These are phyloP conservation scores for Solanum hybrid DNA, from an alignment of 305 asterid genomes.

Conservation along the genomic window DNA sequence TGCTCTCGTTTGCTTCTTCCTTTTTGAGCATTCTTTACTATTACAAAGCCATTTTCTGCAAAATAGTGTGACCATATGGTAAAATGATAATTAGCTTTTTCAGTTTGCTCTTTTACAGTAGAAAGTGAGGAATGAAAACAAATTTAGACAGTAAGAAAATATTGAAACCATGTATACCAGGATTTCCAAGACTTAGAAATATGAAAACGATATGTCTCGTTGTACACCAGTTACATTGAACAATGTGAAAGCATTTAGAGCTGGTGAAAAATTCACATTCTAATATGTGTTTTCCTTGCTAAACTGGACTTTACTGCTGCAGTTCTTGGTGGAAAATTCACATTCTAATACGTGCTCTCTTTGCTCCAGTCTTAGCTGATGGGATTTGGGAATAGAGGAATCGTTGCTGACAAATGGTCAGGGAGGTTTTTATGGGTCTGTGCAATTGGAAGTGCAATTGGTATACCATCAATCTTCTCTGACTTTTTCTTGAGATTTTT, in stretches of 20 bases:
- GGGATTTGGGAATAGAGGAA: constrained; percentile 67
- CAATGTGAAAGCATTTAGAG: neutral
- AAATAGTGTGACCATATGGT: neutral
- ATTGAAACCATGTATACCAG: neutral
- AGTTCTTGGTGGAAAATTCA: neutral
- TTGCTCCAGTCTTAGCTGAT: constrained; percentile 22
- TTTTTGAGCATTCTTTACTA: neutral
- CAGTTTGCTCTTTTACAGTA: neutral
- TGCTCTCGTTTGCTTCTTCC: neutral
- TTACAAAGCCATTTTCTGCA: neutral
- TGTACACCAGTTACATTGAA: neutral
- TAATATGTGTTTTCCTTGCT: neutral
- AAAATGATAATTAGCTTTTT: neutral
- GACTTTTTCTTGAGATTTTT: neutral
- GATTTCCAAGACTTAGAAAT: neutral
- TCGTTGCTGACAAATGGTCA: constrained; percentile 75
- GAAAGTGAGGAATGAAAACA: neutral
- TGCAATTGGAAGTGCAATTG: constrained; percentile 81
- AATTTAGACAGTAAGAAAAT: neutral
- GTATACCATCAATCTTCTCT: constrained; percentile 23
- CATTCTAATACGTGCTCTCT: neutral
- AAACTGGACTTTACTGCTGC: neutral
- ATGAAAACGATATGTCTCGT: neutral
- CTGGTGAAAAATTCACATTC: neutral
- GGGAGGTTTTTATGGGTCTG: constrained; percentile 63